A percentile compares a stretch with the other conserved stretches of the same genome.
Conservation (phyloP, 176 grass and related monocot species). For the Guadua angustifolia region DNA sequence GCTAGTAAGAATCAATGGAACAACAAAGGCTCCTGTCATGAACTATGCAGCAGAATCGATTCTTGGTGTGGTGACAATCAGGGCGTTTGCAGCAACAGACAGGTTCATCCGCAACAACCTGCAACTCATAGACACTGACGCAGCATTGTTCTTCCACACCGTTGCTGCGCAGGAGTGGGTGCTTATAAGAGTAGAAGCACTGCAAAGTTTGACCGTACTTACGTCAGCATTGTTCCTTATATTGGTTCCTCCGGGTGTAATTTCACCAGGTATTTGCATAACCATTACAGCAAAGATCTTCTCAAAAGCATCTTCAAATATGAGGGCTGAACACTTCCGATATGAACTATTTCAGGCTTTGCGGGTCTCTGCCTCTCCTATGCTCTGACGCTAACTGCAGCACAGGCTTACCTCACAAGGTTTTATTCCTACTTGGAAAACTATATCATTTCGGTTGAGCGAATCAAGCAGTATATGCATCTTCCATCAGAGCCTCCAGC, state of each 20-base stretch:
- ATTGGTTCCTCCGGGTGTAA: conserved; percentile 67
- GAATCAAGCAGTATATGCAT: conserved; percentile 90
- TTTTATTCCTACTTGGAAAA: conserved; percentile 88
- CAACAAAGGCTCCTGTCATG: conserved; percentile 91
- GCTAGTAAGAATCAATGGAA: conserved; percentile 93
- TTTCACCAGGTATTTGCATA: conserved; percentile 72
- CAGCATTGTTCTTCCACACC: conserved; percentile 83
- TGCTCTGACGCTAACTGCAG: conserved; percentile 61
- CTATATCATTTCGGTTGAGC: conserved; percentile 83
- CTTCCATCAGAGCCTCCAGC: conserved; percentile 74
- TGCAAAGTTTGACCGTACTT: conserved; percentile 78
- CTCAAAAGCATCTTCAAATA: conserved; percentile 9
- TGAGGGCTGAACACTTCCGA: not conserved
- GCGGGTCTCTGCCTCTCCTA: conserved; percentile 92
- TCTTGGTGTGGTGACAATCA: conserved; percentile 73
- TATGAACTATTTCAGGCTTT: conserved; percentile 65
- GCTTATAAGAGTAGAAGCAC: conserved; percentile 80
- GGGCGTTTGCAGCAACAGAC: conserved; percentile 65
- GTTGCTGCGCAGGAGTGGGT: conserved; percentile 92
- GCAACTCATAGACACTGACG: conserved; percentile 77
- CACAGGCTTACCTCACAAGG: conserved; percentile 77
- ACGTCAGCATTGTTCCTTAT: conserved; percentile 73
- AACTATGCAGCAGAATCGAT: conserved; percentile 86
- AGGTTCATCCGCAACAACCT: conserved; percentile 73
- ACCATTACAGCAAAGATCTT: not conserved